A percentile compares a stretch with the other conserved stretches of the same genome.
Conservation (phyloP, 2,329 filamentous ascomycete species). For the Leptoxyphium fumago region DNA sequence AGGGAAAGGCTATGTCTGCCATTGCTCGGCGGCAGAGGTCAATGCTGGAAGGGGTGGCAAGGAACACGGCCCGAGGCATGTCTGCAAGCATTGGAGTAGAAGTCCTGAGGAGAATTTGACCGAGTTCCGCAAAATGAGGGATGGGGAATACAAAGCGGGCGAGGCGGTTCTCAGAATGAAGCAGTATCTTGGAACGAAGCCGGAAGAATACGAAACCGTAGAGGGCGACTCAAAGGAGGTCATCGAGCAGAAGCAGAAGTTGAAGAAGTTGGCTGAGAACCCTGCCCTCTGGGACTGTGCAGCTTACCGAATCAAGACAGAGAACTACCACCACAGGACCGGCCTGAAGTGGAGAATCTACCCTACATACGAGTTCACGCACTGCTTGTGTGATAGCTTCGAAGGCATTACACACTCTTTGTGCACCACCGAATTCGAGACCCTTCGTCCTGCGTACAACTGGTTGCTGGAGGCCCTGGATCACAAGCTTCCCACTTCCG, state of each 20-base stretch:
- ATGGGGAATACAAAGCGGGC: constrained; percentile 75
- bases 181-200: constrained; percentile 49
- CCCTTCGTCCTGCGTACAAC: constrained; percentile 76
- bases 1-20: constrained; percentile 66
- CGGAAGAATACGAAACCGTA: constrained; percentile 20
- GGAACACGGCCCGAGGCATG: constrained; percentile 53
- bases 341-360: constrained; percentile 82
- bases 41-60: constrained; percentile 72
- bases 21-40: constrained; percentile 71
- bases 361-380: constrained; percentile 78
- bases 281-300: constrained; percentile 95
- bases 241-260: constrained; percentile 20
- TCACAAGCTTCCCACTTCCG: constrained; percentile 53
- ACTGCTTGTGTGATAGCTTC: constrained; percentile 83
- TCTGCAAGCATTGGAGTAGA: constrained; percentile 66
- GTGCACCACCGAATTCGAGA: constrained; percentile 85
- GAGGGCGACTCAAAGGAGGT: constrained; percentile 17
- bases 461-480: constrained; percentile 72
- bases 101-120: constrained; percentile 59
- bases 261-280: constrained; percentile 47
- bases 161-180: constrained; percentile 88
- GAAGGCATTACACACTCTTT: constrained; percentile 85
- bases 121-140: constrained; percentile 81
- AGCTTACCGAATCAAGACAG: constrained; percentile 71
- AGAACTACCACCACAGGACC: constrained; percentile 61